Evolutionary conservation across 305 asterid species (phyloP).

Genomic region (Ajuga reptans): DNA sequence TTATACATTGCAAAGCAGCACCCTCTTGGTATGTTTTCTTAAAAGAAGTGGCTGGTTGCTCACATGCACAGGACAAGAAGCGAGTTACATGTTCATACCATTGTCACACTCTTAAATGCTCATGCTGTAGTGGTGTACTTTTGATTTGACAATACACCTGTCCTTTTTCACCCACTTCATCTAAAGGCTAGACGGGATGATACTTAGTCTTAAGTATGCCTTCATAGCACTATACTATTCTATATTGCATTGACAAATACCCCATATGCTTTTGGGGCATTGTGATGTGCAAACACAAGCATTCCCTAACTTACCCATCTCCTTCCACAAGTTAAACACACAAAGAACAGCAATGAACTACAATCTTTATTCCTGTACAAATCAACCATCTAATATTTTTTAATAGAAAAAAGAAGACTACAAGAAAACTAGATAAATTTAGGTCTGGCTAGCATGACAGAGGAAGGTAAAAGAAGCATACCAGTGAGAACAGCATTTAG

Average conservation of each 20-base stretch:
- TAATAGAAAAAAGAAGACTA: conserved; percentile 1
- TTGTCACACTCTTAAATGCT: not conserved
- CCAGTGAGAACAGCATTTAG: conserved; percentile 66
- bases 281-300: too few relatives aligned
- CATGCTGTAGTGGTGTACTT: not conserved
- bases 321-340: conserved; percentile 3
- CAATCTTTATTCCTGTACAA: not conserved
- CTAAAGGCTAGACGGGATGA: too few relatives aligned
- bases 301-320: not conserved
- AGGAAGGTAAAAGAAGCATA: conserved; percentile 21
- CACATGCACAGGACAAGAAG: not conserved
- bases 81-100: not conserved
- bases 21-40: too few relatives aligned
- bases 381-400: conserved; percentile 10
- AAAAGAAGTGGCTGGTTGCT: too few relatives aligned
- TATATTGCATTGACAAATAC: too few relatives aligned
- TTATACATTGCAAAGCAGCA: too few relatives aligned
- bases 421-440: conserved; percentile 5
- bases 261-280: too few relatives aligned
- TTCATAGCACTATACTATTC: not conserved
- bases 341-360: not conserved
- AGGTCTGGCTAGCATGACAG: not conserved
- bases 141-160: not conserved
- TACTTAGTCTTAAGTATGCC: not conserved
- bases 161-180: not conserved